Conservation (phyloP, 1,284 basidiomycete species). For the Melampsora abietis-canadensis region DNA sequence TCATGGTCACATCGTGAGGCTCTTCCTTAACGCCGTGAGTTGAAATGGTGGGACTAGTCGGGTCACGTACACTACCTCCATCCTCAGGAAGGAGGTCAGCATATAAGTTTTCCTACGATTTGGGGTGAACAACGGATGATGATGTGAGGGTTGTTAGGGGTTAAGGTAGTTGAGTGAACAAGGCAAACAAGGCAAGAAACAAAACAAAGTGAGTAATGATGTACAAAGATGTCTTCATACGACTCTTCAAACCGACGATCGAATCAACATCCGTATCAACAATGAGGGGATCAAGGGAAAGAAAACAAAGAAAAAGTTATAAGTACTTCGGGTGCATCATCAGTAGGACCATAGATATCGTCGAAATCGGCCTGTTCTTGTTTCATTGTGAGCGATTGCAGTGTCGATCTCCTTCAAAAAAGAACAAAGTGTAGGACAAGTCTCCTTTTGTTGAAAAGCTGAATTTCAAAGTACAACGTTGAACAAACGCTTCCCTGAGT, state of each 20-base stretch:
- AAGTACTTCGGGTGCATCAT: slow-evolving; percentile 40
- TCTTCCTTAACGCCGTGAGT: not conserved
- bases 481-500: not conserved
- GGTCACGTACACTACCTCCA: slow-evolving; percentile 29
- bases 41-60: slow-evolving; percentile 25
- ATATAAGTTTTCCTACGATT: slow-evolving; percentile 35
- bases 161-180: not conserved
- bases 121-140: not conserved
- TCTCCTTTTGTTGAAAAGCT: not conserved
- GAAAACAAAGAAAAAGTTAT: not conserved
- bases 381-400: not conserved
- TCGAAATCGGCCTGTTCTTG: slow-evolving; percentile 26
- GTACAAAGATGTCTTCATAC: slow-evolving; percentile 7
- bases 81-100: slow-evolving; percentile 37
- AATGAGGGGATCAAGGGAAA: not conserved
- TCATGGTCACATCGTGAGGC: not conserved
- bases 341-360: slow-evolving; percentile 37
- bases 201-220: slow-evolving; percentile 9
- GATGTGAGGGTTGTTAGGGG: not conserved
- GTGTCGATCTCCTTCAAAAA: not conserved
- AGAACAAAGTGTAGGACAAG: not conserved
- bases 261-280: not conserved
- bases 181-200: not conserved
- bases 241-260: not conserved
- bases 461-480: slow-evolving; percentile 6